phyloP scores from a whole-genome alignment of 495 filamentous ascomycete species.

The Hypoxylon intermedium region DNA sequence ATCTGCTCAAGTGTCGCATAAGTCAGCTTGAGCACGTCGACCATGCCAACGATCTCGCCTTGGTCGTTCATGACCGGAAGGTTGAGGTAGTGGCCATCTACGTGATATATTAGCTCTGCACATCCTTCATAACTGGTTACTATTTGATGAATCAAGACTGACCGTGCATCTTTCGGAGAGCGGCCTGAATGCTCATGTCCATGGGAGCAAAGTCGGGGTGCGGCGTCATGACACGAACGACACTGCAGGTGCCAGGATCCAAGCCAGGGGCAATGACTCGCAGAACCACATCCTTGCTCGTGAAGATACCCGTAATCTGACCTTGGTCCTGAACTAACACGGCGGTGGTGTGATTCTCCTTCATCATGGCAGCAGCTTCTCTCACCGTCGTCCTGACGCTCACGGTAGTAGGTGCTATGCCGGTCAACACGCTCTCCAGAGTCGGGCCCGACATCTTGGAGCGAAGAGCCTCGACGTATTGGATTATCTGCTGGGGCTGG shows the following conservation, averaged over 20 bases:
- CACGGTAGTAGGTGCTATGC: conserved; percentile 89
- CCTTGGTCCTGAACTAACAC: conserved; percentile 96
- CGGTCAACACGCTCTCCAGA: conserved; percentile 90
- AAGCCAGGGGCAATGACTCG: conserved; percentile 97
- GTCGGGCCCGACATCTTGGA: conserved; percentile 98
- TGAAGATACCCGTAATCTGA: conserved; percentile 98
- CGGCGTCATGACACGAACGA: conserved; percentile 98
- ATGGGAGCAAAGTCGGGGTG: conserved; percentile 98
- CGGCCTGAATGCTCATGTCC: conserved; percentile 99
- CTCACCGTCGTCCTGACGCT: conserved; percentile 94
- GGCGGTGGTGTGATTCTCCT: conserved; percentile 96
- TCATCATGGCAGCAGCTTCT: conserved; percentile 94
- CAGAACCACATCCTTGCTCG: conserved; percentile 97
- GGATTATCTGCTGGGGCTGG: conserved; percentile 97
- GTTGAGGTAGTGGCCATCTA: conserved; percentile 98
- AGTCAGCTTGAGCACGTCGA: conserved; percentile 96
- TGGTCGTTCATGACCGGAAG: conserved; percentile 96
- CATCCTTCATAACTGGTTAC: no score
- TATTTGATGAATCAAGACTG: no score
- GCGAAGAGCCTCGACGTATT: conserved; percentile 94
- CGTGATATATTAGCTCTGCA: conserved; percentile 29
- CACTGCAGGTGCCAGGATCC: conserved; percentile 93
- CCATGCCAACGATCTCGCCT: conserved; percentile 99
- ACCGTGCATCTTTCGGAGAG: conserved; percentile 99
- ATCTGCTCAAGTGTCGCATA: conserved; percentile 98